Conservation (phyloP, 2,329 filamentous ascomycete species). For the Chrysoporthe cubensis region DNA sequence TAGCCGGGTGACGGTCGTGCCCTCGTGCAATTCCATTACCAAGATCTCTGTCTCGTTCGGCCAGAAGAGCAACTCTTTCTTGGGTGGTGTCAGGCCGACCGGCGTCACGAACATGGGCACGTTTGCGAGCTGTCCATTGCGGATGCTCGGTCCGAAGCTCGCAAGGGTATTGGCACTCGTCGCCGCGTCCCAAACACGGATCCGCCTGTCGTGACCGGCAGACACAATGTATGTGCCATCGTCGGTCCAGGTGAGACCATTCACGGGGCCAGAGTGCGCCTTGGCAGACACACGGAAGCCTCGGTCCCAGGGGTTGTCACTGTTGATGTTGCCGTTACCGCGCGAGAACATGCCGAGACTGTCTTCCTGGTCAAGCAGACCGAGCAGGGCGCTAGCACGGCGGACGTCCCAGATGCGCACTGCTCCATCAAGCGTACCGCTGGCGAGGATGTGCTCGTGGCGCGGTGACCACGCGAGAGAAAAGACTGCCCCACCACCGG, state of each 20-base stretch:
- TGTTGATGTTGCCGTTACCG: slow-evolving; percentile 36
- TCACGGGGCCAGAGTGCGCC: slow-evolving; percentile 82
- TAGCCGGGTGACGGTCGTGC: slow-evolving; percentile 71
- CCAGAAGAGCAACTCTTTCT: slow-evolving; percentile 74
- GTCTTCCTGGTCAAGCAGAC: slow-evolving; percentile 82
- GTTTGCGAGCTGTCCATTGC: slow-evolving; percentile 69
- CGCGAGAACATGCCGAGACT: slow-evolving; percentile 66
- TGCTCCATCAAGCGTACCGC: slow-evolving; percentile 82
- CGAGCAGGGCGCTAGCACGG: slow-evolving; percentile 75
- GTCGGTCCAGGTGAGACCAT: slow-evolving; percentile 83
- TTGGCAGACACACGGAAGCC: slow-evolving; percentile 54
- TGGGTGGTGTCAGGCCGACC: slow-evolving; percentile 55
- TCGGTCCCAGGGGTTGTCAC: slow-evolving; percentile 38
- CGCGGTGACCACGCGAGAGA: slow-evolving; percentile 81
- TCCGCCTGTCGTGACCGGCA: slow-evolving; percentile 79
- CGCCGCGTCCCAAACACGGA: slow-evolving; percentile 84
- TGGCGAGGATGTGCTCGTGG: slow-evolving; percentile 78
- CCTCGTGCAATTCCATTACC: slow-evolving; percentile 78
- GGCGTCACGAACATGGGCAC: slow-evolving; percentile 68
- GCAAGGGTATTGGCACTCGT: slow-evolving; percentile 86
- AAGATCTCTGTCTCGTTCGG: slow-evolving; percentile 82
- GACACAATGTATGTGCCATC: slow-evolving; percentile 78
- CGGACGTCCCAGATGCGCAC: slow-evolving; percentile 88
- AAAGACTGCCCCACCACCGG: slow-evolving; percentile 62
- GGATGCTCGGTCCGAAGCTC: slow-evolving; percentile 82